Evolutionary conservation across 1,139 yeast genomes (phyloP).

Genomic region (Komagataea norvegica): DNA sequence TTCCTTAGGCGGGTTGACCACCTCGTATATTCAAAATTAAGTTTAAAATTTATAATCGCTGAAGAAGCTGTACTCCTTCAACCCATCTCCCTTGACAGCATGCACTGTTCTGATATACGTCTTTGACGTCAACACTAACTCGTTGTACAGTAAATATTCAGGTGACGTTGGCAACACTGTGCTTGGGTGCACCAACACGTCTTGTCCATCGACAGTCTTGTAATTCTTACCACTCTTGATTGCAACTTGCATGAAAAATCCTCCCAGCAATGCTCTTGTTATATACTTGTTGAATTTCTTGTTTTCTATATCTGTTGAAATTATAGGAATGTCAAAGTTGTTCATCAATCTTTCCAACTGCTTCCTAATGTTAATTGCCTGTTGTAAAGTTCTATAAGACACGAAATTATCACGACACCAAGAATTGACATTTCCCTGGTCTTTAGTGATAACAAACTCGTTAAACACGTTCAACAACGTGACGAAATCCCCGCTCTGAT

Average conservation of each 20-base stretch:
- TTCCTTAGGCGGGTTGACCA: too few relatives aligned
- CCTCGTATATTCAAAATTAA: too few relatives aligned
- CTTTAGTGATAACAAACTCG: conserved; percentile 59
- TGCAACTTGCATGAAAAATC: conserved; percentile 98
- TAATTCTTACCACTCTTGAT: conserved; percentile 77
- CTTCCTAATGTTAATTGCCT: conserved; percentile 79
- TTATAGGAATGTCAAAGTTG: conserved; percentile 66
- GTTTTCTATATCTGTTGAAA: conserved; percentile 66
- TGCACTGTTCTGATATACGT: conserved; percentile 95
- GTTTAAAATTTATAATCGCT: conserved; percentile 28
- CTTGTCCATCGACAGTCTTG: conserved; percentile 92
- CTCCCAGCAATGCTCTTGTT: conserved; percentile 83
- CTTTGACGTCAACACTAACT: conserved; percentile 88
- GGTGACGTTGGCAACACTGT: conserved; percentile 81
- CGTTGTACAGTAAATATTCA: conserved; percentile 94
- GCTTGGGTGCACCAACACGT: conserved; percentile 88
- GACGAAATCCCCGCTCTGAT: conserved; percentile 93
- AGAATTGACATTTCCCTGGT: conserved; percentile 65
- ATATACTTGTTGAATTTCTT: conserved; percentile 67
- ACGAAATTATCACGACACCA: conserved; percentile 95
- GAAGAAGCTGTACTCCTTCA: conserved; percentile 27
- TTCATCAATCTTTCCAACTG: conserved; percentile 85
- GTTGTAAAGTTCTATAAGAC: conserved; percentile 73
- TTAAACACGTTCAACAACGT: conserved; percentile 85
- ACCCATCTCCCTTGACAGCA: conserved; percentile 86